A percentile compares a stretch with the other conserved stretches of the same genome.
Evolutionary conservation across 2,329 filamentous ascomycete species (phyloP).

Genomic region (Penicillium brevicompactum): DNA sequence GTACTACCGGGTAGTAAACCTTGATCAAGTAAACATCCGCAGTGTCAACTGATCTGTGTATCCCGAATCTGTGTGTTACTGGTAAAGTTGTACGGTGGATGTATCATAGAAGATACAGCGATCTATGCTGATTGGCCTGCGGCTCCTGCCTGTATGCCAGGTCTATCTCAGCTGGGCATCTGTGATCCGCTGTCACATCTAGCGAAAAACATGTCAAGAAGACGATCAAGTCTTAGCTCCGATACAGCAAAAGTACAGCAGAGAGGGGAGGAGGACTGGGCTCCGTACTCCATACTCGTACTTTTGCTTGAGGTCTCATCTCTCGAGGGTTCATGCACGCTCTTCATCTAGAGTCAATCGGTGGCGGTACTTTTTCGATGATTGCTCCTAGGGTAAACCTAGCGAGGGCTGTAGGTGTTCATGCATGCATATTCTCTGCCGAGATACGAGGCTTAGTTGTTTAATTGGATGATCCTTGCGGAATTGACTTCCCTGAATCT

Average conservation of each 20-base stretch:
- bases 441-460: not conserved
- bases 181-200: conserved; percentile 20
- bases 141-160: not conserved
- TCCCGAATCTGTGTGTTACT: not conserved
- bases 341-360: not conserved
- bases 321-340: not conserved
- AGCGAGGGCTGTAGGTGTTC: not conserved
- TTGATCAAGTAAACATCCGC: not conserved
- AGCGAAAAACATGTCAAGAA: conserved; percentile 4
- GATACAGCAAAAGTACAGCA: conserved; percentile 18
- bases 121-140: conserved; percentile 10
- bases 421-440: not conserved
- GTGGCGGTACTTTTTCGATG: conserved; percentile 5
- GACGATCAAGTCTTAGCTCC: conserved; percentile 7
- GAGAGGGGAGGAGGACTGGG: not conserved
- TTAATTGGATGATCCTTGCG: not conserved
- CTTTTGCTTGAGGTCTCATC: conserved; percentile 9
- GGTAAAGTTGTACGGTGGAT: conserved; percentile 6
- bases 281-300: conserved; percentile 5
- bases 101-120: conserved; percentile 1
- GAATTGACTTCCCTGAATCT: conserved; percentile 5
- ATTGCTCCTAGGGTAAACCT: conserved; percentile 1
- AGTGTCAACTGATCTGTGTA: not conserved
- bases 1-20: not conserved
- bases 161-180: conserved; percentile 10